Evolutionary conservation across 176 grass and related monocot genomes (phyloP), one percentile per base, ranked within the genome.

Genomic region (Musa schizocarpa): DNA sequence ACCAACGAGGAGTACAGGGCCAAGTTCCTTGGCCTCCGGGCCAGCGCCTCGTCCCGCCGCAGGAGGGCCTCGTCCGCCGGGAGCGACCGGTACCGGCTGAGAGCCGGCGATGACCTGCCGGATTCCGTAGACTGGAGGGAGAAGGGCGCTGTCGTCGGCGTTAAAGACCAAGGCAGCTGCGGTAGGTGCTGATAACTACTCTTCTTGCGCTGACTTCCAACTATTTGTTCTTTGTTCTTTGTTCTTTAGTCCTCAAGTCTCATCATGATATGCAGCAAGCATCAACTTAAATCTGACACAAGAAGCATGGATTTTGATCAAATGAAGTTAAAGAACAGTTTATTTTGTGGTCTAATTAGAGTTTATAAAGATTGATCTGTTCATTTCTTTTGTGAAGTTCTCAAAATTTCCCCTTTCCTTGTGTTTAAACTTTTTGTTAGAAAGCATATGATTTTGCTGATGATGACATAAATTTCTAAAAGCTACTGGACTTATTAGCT

Each of bases 131-230:
- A 77, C 25, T 77, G 75, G 75, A 65, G 61, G 20, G 61, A 24
- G 19, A 52, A 65, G 11, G 75, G 75, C 49, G 75, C 75, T n/a
- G 75, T 77, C 43, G 75, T 65, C 61, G 21, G 12, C 43, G 75
- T 77, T 12, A 77, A 77, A 20, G 75, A 77, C 20, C 75, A 77
- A 34, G 75, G 75, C 48, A 77, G 75, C 34, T 77, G 75, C 61
- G 75, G 75, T 77, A 4, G 49, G 75, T 17, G 13, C 20, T 23
- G 13, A 48, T 17, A 8, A 3, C 7, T 17, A 16, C 22, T 22
- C 13, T 65, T 53, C 48, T n/a, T 10, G 25, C 53, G 52, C 16
- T 19, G 51, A 74, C 72, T 74, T 23, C 34, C 34, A 43, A 43
- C 34, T 43, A 6, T 5, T 43, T 43, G 34, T 3, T 43, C 34